Conservation (phyloP, 2,329 filamentous ascomycete genomes). For the Grosmannia clavigera region DNA sequence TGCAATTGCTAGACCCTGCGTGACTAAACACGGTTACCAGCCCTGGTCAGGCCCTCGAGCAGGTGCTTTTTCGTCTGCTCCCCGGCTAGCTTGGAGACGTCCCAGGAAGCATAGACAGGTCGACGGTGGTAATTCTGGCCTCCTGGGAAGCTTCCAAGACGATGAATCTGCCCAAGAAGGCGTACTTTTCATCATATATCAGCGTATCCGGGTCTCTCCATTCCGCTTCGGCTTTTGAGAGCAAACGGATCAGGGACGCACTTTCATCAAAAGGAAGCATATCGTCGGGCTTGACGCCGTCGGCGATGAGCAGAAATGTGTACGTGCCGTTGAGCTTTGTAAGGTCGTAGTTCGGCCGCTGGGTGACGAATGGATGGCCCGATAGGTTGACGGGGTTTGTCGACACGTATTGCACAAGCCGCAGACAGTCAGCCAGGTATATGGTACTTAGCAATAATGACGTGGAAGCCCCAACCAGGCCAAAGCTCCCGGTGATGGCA, state of each 20-base stretch:
- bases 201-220: neutral
- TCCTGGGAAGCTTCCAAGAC: constrained; percentile 27
- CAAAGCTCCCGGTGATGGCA: constrained; percentile 8
- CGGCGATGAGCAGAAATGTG: constrained; percentile 13
- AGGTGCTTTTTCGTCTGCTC: constrained; percentile 8
- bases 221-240: no score
- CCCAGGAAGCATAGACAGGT: constrained; percentile 28
- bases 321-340: constrained; percentile 14
- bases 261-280: constrained; percentile 5
- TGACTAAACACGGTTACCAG: neutral
- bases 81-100: constrained; percentile 24
- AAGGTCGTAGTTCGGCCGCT: constrained; percentile 10
- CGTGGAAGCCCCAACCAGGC: constrained; percentile 1
- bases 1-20: neutral
- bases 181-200: neutral
- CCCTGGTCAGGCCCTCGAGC: constrained; percentile 1
- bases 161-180: constrained; percentile 18
- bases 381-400: constrained; percentile 9
- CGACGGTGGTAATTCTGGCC: constrained; percentile 27
- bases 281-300: constrained; percentile 6
- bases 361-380: constrained; percentile 12
- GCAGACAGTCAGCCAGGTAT: neutral
- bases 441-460: neutral
- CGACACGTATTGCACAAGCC: constrained; percentile 6
- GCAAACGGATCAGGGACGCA: neutral